Base-by-base conservation (phyloP, 2,329 filamentous ascomycete species). In the Mycosphaerelloides madeirae region DNA sequence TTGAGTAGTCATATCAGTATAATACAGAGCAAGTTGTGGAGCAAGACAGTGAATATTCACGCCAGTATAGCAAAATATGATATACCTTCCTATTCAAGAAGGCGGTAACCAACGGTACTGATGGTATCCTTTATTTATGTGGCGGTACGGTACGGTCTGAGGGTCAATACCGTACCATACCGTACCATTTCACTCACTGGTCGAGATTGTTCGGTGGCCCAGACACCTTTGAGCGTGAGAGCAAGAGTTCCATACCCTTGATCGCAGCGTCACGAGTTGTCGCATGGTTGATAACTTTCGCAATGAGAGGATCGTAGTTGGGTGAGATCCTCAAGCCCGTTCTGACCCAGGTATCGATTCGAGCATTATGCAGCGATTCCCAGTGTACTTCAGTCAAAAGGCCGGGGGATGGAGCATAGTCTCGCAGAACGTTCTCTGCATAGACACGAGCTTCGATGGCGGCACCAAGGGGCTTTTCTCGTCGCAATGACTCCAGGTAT, bases 301-400 rank as follows among this genome's bases (percentile, higher is more conserved):
- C 53, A 31, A 57, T 51, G 2, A 50, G 50, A 53, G 48, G 59
- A 66, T 77, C 77, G 41, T 81, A 83, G 46, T 77, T 70, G 1
- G 79, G 72, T 4, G 76, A 76, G 31, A 84, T 69, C 3, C 68
- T 72, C 2, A 74, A 73, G 5, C 80, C 80, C 1, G 73, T 74
- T 42, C 74, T 70, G 1, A 83, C 70, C 80, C 80, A 84, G 0
- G 79, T 83, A 52, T 85, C 81, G 19, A 85, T 72, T 3, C 81
- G 71, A 18, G 73, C 67, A 3, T 69, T 69, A 0, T 68, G 52
- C 0, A 70, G 58, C n/a, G 75, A 70, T 36, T 49, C 48, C 72
- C 79, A 83, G 13, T 70, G 54, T 0, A 84, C 75, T 16, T 74
- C 66, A 32, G 80, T 78, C 2, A 84, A 61, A 1, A 74, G 62